These are phyloP conservation scores for Daldinia loculata DNA, from an alignment of 495 filamentous ascomycete species.

Conservation along the genomic window DNA sequence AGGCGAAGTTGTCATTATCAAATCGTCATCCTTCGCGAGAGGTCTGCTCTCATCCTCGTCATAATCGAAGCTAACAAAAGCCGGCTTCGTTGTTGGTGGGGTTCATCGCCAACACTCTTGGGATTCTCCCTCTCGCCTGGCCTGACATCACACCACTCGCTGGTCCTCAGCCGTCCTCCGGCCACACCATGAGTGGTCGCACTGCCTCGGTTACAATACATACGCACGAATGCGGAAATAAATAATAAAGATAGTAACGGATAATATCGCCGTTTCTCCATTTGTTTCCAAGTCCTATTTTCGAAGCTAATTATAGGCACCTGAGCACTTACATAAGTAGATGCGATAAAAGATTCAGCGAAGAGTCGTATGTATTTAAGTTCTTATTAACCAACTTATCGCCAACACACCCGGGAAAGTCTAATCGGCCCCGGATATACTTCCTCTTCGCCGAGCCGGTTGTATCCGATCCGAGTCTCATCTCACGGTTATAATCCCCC, in stretches of 20 bases:
- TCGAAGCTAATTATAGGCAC: neutral
- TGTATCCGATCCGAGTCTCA: neutral
- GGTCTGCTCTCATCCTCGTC: neutral
- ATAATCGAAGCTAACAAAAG: neutral
- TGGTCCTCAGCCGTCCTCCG: neutral
- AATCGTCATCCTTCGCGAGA: neutral
- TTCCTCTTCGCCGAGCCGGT: neutral
- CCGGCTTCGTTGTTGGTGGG: neutral
- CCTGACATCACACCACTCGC: conserved; percentile 31
- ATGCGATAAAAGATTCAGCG: neutral
- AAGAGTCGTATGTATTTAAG: neutral
- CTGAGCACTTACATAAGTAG: neutral
- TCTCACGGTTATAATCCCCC: neutral
- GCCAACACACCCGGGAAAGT: neutral
- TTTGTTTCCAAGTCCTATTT: neutral
- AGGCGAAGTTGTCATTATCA: neutral
- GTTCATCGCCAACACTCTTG: neutral
- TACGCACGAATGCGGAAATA: neutral
- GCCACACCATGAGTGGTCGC: neutral
- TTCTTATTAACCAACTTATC: neutral
- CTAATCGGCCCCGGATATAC: neutral
- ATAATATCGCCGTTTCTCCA: neutral
- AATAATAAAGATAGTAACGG: neutral
- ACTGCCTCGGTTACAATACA: neutral
- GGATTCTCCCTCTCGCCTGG: conserved; percentile 15